Evolutionary conservation across 2,329 filamentous ascomycete genomes (phyloP).

Genomic region (Colletotrichum destructivum): DNA sequence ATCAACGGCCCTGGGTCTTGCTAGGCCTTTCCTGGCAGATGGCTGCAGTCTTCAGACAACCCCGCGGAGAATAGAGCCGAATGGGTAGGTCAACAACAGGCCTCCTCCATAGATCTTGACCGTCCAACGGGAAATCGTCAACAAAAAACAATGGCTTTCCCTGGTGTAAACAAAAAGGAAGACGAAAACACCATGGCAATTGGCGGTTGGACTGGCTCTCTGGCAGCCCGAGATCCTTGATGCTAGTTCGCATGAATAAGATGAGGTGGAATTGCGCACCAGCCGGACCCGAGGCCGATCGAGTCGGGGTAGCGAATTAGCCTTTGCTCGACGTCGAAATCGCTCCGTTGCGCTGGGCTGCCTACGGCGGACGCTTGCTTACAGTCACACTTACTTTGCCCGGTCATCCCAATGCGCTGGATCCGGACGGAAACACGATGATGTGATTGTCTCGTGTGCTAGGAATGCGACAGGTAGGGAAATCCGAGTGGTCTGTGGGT

Average conservation of each 20-base stretch:
- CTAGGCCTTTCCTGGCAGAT: conserved; percentile 23
- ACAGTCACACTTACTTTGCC: background rate
- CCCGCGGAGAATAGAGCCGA: conserved; percentile 24
- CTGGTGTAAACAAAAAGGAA: conserved; percentile 35
- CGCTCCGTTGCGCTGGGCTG: conserved; percentile 2
- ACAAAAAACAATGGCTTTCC: conserved; percentile 37
- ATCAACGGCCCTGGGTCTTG: conserved; percentile 36
- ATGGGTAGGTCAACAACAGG: background rate
- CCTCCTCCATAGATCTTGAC: background rate
- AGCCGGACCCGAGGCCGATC: conserved; percentile 36
- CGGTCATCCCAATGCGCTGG: conserved; percentile 37
- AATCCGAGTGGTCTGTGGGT: conserved; percentile 12
- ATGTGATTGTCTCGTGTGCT: conserved; percentile 42
- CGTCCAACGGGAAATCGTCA: conserved; percentile 34
- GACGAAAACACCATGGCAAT: conserved; percentile 6
- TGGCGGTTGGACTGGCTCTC: conserved; percentile 35
- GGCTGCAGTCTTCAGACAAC: conserved; percentile 17
- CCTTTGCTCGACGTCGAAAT: conserved; percentile 20
- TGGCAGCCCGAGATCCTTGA: conserved; percentile 40
- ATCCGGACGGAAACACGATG: conserved; percentile 35
- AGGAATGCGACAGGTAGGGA: conserved; percentile 30
- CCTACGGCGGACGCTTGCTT: background rate
- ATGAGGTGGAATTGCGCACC: conserved; percentile 41
- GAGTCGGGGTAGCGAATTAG: conserved; percentile 35
- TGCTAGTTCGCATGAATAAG: conserved; percentile 44